A percentile compares a stretch with the other conserved stretches of the same genome.
These are phyloP conservation scores for Artemisia tridentata DNA, from an alignment of 129 eudicot species.

Conservation along the genomic window DNA sequence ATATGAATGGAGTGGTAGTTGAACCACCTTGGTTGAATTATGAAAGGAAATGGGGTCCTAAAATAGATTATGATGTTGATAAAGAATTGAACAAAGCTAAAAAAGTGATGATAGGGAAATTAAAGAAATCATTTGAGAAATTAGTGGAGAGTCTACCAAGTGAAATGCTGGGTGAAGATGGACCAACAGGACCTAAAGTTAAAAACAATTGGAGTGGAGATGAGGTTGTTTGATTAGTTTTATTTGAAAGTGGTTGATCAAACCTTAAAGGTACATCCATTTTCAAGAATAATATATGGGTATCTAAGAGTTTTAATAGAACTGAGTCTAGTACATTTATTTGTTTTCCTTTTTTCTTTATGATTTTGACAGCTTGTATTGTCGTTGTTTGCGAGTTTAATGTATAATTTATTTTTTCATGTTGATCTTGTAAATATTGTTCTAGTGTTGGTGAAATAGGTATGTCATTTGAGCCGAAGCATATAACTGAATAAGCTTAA, in stretches of 20 bases:
- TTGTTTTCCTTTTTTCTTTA: no score
- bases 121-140: conserved; percentile 40
- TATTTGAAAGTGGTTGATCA: conserved; percentile 33
- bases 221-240: conserved; percentile 21
- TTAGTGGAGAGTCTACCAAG: conserved; percentile 48
- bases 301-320: no score
- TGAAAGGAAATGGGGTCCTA: conserved; percentile 78
- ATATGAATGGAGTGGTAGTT: conserved; percentile 32
- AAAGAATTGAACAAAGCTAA: conserved; percentile 49
- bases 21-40: conserved; percentile 73
- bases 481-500: no score
- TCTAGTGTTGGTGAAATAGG: no score
- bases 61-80: conserved; percentile 46
- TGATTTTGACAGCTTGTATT: no score
- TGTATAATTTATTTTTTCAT: no score
- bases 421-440: no score
- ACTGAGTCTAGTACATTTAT: no score
- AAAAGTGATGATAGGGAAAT: conserved; percentile 48
- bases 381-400: no score
- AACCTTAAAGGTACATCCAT: conserved; percentile 26
- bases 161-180: conserved; percentile 76
- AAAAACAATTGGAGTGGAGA: conserved; percentile 64
- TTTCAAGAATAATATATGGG: conserved; percentile 18
- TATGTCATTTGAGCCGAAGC: no score
- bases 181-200: conserved; percentile 75